These are phyloP conservation scores for Biancaea sappan DNA, from an alignment of 306 rosid species.

Conservation along the genomic window DNA sequence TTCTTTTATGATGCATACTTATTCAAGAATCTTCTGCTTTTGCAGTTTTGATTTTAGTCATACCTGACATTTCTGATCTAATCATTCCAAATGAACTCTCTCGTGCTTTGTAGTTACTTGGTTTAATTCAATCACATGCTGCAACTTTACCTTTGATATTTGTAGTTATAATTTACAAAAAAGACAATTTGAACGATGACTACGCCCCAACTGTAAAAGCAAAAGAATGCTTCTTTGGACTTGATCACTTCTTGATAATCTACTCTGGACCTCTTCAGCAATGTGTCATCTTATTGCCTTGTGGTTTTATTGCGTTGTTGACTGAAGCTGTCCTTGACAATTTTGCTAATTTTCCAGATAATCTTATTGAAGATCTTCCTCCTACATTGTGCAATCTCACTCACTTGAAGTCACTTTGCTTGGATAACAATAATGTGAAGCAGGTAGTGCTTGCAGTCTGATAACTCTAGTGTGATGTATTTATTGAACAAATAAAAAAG, in stretches of 20 bases:
- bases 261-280: constrained; percentile 22
- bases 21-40: constrained; percentile 26
- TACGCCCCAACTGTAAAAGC: constrained; percentile 10
- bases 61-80: constrained; percentile 5
- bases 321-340: constrained; percentile 25
- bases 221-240: constrained; percentile 12
- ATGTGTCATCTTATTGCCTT: constrained; percentile 8
- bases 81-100: constrained; percentile 17
- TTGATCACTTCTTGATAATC: constrained; percentile 21
- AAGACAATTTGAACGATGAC: constrained; percentile 21
- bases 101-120: constrained; percentile 11
- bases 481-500: not conserved
- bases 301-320: constrained; percentile 30
- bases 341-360: constrained; percentile 61
- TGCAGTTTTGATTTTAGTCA: constrained; percentile 6
- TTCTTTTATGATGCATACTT: constrained; percentile 2
- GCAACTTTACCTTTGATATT: not conserved
- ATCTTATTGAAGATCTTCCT: constrained; percentile 81
- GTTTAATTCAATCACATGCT: not conserved
- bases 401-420: constrained; percentile 81
- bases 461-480: not conserved
- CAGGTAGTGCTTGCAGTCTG: constrained; percentile 55
- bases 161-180: constrained; percentile 24
- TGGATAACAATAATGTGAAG: constrained; percentile 79
- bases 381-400: constrained; percentile 80